A percentile compares a stretch with the other conserved stretches of the same genome.
Evolutionary conservation across 2,329 filamentous ascomycete genomes (phyloP).

Genomic region (Arthrocladium fulminans): DNA sequence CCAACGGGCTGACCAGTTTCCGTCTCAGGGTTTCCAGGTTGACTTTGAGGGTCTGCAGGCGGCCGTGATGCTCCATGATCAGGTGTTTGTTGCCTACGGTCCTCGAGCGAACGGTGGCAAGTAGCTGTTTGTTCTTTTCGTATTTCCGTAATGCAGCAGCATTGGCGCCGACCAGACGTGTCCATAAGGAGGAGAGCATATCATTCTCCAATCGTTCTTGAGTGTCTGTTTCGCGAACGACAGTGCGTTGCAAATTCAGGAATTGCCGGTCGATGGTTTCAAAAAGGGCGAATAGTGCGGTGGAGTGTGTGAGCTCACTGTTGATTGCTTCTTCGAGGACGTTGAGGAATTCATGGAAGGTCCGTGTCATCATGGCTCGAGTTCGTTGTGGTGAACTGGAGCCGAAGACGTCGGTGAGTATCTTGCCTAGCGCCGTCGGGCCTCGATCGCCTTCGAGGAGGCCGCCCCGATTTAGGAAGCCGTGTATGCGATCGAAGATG

Average conservation of each 20-base stretch:
- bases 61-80: conserved; percentile 76
- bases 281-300: conserved; percentile 78
- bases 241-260: conserved; percentile 73
- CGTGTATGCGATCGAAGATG: conserved; percentile 79
- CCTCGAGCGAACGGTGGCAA: conserved; percentile 68
- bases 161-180: conserved; percentile 68
- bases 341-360: conserved; percentile 77
- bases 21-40: conserved; percentile 76
- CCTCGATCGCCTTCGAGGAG: conserved; percentile 32
- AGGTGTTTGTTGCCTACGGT: conserved; percentile 82
- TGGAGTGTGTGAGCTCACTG: conserved; percentile 70
- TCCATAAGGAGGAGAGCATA: conserved; percentile 76
- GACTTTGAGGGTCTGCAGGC: conserved; percentile 72
- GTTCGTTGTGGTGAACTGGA: conserved; percentile 73
- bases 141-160: conserved; percentile 73
- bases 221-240: conserved; percentile 70
- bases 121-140: conserved; percentile 75
- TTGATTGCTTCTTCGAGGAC: conserved; percentile 85
- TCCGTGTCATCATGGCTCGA: conserved; percentile 69
- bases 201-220: conserved; percentile 76
- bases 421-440: conserved; percentile 59
- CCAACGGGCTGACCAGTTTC: conserved; percentile 75
- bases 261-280: conserved; percentile 87
- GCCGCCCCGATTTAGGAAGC: conserved; percentile 53
- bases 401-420: conserved; percentile 68